These are phyloP conservation scores for Fusarium albosuccineum DNA, from an alignment of 2,329 filamentous ascomycete genomes.

Conservation along the genomic window DNA sequence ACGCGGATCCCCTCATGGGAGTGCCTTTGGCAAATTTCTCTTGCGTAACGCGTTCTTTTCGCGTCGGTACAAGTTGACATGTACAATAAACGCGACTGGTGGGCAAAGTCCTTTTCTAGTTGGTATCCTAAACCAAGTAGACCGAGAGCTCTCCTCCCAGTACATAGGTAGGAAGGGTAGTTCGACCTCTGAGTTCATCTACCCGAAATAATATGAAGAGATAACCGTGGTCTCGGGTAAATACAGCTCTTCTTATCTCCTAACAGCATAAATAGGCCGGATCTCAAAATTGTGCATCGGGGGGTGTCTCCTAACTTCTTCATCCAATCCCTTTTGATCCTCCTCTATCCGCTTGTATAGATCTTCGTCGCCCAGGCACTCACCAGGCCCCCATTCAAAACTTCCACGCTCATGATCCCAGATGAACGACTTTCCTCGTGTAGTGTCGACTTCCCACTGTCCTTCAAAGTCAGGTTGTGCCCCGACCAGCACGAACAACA, in stretches of 20 bases:
- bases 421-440: background rate
- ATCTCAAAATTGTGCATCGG: background rate
- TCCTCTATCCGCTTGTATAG: background rate
- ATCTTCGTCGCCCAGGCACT: background rate
- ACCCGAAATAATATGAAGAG: too few species aligned
- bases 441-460: slow-evolving; percentile 17
- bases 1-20: too few species aligned
- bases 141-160: too few species aligned
- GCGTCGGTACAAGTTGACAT: too few species aligned
- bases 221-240: too few species aligned
- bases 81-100: too few species aligned
- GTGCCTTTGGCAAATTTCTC: too few species aligned
- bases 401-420: background rate
- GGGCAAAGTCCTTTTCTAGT: too few species aligned
- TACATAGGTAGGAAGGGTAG: too few species aligned
- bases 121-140: too few species aligned
- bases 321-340: background rate
- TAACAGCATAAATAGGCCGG: background rate
- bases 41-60: too few species aligned
- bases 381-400: slow-evolving; percentile 1
- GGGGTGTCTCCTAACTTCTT: accelerated
- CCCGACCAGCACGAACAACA: slow-evolving; percentile 10
- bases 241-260: background rate
- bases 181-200: too few species aligned
- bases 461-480: background rate